These are phyloP conservation scores for Penicillium thymicola DNA, from an alignment of 2,329 filamentous ascomycete species.

Conservation along the genomic window DNA sequence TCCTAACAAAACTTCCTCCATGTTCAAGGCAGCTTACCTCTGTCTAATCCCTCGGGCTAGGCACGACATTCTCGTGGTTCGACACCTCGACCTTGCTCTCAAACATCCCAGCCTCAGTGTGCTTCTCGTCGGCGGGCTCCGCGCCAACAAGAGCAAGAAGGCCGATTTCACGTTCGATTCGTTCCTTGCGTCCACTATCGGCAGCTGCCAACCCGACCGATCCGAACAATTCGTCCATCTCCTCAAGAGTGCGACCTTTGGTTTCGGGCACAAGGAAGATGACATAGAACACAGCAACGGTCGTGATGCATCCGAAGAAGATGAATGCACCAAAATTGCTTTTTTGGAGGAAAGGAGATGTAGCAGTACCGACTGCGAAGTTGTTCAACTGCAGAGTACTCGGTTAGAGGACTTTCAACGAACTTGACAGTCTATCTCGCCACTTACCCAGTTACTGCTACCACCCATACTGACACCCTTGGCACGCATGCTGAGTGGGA, in stretches of 20 bases:
- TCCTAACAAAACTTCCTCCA: neutral
- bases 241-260: constrained; percentile 37
- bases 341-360: constrained; percentile 61
- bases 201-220: constrained; percentile 31
- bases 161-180: constrained; percentile 32
- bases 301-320: constrained; percentile 57
- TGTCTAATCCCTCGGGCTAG: neutral
- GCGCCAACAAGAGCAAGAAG: constrained; percentile 28
- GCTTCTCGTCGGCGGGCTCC: constrained; percentile 17
- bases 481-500: constrained; percentile 65
- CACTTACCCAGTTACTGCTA: constrained; percentile 35
- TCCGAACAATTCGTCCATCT: constrained; percentile 40
- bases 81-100: constrained; percentile 4
- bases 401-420: neutral
- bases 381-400: constrained; percentile 49
- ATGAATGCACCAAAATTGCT: constrained; percentile 71
- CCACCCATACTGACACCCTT: constrained; percentile 47
- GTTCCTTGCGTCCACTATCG: constrained; percentile 25
- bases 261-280: constrained; percentile 36
- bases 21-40: neutral
- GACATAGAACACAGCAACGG: constrained; percentile 28
- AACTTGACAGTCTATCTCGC: neutral
- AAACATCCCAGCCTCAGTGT: neutral
- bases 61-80: constrained; percentile 8
- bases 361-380: constrained; percentile 65